phyloP scores from a whole-genome alignment of 2,329 filamentous ascomycete species.

The Penicillium sp. region DNA sequence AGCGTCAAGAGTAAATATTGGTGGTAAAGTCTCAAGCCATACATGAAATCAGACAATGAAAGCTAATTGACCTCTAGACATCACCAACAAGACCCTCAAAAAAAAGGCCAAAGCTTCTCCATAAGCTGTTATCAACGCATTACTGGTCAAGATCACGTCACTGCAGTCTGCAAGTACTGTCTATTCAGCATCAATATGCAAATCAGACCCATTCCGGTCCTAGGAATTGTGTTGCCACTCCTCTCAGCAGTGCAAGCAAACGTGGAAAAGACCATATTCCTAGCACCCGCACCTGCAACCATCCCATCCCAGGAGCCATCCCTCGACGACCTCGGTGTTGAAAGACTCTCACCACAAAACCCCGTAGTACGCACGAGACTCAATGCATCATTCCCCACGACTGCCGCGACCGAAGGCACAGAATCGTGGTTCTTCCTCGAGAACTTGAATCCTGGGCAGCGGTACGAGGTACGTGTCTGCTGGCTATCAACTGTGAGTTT shows the following conservation, averaged over 20 bases:
- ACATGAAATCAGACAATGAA: not conserved
- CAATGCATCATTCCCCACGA: constrained; percentile 66
- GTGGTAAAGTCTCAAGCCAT: not conserved
- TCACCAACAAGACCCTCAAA: not conserved
- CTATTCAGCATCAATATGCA: constrained; percentile 12
- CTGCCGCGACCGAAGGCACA: constrained; percentile 55
- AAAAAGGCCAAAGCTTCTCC: not conserved
- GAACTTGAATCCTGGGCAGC: constrained; percentile 65
- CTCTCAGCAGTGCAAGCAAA: constrained; percentile 58
- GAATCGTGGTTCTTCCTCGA: constrained; percentile 80
- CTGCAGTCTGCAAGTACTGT: not conserved
- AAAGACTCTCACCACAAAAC: constrained; percentile 61
- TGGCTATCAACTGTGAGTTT: constrained; percentile 83
- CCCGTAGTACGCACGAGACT: constrained; percentile 64
- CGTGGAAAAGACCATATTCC: constrained; percentile 88
- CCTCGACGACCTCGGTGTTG: constrained; percentile 63
- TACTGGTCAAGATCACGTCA: not conserved
- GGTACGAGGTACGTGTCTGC: constrained; percentile 90
- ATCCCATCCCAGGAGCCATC: constrained; percentile 59
- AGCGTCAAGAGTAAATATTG: not conserved
- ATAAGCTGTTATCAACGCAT: constrained; percentile 1
- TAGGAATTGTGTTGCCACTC: constrained; percentile 20
- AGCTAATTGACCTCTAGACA: not conserved
- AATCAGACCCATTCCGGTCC: constrained; percentile 5
- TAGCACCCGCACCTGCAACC: constrained; percentile 62